phyloP scores from a whole-genome alignment of 1,284 basidiomycete species.

The Ceratobasidium sp. region DNA sequence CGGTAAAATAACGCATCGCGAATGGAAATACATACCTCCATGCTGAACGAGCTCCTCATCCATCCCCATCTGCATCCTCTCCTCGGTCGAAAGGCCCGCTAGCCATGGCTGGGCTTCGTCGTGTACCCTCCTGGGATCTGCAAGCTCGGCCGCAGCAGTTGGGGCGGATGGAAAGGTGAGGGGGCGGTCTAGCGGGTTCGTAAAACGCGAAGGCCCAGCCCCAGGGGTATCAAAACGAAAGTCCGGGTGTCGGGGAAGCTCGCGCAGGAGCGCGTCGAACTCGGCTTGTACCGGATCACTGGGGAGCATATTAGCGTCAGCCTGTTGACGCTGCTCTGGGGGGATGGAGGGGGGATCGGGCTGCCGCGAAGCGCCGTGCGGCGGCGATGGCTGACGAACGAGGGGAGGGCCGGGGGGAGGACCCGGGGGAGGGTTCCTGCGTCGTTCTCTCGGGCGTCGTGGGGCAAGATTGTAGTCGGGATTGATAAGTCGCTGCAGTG shows the following conservation, averaged over 20 bases:
- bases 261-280: not conserved
- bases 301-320: not conserved
- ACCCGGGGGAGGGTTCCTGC: not conserved
- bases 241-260: not conserved
- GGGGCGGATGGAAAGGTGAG: not conserved
- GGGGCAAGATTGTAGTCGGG: not conserved
- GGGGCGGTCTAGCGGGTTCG: not conserved
- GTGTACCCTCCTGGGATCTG: not conserved
- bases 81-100: not conserved
- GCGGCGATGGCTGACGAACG: not conserved
- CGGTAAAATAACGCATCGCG: too few relatives aligned
- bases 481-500: slow-evolving; percentile 1
- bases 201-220: slow-evolving; percentile 1
- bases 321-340: too few relatives aligned
- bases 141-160: too few relatives aligned
- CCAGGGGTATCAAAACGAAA: slow-evolving; percentile 12
- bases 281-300: not conserved
- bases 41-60: not conserved
- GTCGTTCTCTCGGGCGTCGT: not conserved
- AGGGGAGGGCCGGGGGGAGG: slow-evolving; percentile 1
- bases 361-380: not conserved
- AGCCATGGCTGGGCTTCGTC: not conserved
- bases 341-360: not conserved
- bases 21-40: not conserved
- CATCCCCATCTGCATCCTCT: not conserved